These are phyloP conservation scores for Leccinum longicurvipes DNA, from an alignment of 768 basidiomycete species.

Conservation along the genomic window DNA sequence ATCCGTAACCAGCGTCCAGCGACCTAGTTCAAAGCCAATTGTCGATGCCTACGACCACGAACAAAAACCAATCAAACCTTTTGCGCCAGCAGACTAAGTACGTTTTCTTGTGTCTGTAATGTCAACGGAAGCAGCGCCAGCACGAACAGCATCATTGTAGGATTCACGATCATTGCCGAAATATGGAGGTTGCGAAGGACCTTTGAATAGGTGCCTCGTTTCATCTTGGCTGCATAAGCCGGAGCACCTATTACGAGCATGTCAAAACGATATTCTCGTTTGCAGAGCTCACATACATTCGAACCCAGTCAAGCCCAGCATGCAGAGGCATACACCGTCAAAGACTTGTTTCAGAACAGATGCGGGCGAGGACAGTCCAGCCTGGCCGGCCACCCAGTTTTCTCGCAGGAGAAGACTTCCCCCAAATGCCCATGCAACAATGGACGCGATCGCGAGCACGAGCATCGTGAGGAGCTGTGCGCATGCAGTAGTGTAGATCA, in stretches of 20 bases:
- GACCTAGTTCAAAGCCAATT: conserved; percentile 33
- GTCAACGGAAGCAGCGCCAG: conserved; percentile 56
- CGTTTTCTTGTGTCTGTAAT: conserved; percentile 49
- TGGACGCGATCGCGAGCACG: conserved; percentile 47
- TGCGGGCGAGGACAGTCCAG: conserved; percentile 24
- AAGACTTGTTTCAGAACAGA: conserved; percentile 48
- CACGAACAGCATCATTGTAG: conserved; percentile 55
- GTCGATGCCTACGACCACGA: not conserved
- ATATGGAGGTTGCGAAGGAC: conserved; percentile 66
- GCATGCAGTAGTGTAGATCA: not conserved
- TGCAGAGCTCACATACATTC: conserved; percentile 43
- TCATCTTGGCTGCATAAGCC: conserved; percentile 61
- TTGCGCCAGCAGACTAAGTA: conserved; percentile 63
- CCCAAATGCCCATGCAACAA: conserved; percentile 47
- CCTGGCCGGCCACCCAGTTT: conserved; percentile 51
- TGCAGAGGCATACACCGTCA: conserved; percentile 65
- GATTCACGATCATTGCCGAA: conserved; percentile 55
- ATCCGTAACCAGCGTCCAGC: conserved; percentile 61
- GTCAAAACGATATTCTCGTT: not conserved
- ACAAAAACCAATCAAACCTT: conserved; percentile 32
- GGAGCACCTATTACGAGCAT: conserved; percentile 44
- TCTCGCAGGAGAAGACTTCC: conserved; percentile 47
- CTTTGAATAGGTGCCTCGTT: conserved; percentile 49
- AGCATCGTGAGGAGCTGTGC: conserved; percentile 54
- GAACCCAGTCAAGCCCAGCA: conserved; percentile 71